A percentile compares a stretch with the other conserved stretches of the same genome.
These are phyloP conservation scores for Zygoascus biomembranicola DNA, from an alignment of 805 yeast genomes.

Conservation along the genomic window DNA sequence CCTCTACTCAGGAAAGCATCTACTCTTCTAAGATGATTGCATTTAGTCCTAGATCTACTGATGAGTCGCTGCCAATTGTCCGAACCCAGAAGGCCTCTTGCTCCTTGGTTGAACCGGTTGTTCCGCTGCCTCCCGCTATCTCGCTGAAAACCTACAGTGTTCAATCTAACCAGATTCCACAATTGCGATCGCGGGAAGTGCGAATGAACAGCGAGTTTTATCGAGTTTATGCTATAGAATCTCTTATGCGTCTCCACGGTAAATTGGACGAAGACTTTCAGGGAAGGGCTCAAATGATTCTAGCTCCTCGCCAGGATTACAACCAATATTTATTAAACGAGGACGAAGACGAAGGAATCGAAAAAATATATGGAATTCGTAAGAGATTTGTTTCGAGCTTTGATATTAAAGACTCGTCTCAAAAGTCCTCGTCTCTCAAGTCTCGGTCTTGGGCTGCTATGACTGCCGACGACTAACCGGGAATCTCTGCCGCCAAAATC, in stretches of 20 bases:
- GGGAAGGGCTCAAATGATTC: conserved; percentile 27
- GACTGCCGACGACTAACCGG: not conserved
- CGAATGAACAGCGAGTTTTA: conserved; percentile 29
- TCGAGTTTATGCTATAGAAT: conserved; percentile 28
- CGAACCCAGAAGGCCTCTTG: conserved; percentile 18
- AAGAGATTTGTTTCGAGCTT: conserved; percentile 15
- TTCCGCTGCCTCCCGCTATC: conserved; percentile 2
- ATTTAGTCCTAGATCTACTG: conserved; percentile 20
- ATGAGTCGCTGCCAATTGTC: conserved; percentile 19
- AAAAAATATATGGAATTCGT: conserved; percentile 19
- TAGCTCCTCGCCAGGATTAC: conserved; percentile 22
- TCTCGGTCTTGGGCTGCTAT: not conserved
- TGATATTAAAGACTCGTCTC: conserved; percentile 2
- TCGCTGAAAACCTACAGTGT: conserved; percentile 25
- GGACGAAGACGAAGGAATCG: conserved; percentile 12
- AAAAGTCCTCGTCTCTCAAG: not conserved
- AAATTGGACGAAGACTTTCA: conserved; percentile 26
- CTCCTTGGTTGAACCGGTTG: not conserved
- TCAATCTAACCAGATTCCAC: conserved; percentile 23
- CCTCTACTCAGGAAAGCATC: conserved; percentile 17
- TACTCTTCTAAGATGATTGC: conserved; percentile 15
- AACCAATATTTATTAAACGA: conserved; percentile 10
- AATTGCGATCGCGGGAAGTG: conserved; percentile 25
- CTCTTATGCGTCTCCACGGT: conserved; percentile 27
- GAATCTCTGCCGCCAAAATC: no score